Evolutionary conservation across 176 grass and related monocot species (phyloP).

Genomic region (Typha latifolia): DNA sequence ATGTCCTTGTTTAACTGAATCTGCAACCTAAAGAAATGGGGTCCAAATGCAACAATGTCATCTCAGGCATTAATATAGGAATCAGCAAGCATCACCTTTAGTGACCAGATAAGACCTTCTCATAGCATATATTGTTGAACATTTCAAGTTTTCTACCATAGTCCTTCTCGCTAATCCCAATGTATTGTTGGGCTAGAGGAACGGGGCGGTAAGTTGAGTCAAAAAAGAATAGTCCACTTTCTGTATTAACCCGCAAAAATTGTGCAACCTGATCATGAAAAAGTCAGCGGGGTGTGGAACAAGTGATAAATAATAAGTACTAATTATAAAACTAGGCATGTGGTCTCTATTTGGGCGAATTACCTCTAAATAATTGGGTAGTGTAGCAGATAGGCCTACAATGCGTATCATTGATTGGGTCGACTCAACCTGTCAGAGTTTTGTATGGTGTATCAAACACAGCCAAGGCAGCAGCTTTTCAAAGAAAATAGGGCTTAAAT

Average conservation of each 20-base stretch:
- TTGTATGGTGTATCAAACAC: conserved; percentile 21
- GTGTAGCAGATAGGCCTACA: conserved; percentile 89
- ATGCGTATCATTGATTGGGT: conserved; percentile 98
- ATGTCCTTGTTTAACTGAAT: conserved; percentile 88
- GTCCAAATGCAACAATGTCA: not conserved
- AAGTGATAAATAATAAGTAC: no score
- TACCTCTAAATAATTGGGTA: conserved; percentile 93
- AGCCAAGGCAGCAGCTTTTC: conserved; percentile 8
- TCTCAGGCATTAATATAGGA: conserved; percentile 4
- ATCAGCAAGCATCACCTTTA: conserved; percentile 11
- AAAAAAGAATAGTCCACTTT: conserved; percentile 81
- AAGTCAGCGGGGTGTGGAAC: not conserved
- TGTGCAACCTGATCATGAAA: conserved; percentile 69
- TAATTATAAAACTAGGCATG: no score
- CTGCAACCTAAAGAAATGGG: conserved; percentile 39
- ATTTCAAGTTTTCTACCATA: conserved; percentile 57
- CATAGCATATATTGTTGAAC: conserved; percentile 81
- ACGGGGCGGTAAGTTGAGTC: conserved; percentile 91
- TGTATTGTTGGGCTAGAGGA: conserved; percentile 93
- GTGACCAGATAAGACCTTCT: conserved; percentile 46
- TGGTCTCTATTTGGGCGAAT: conserved; percentile 14
- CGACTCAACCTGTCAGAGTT: conserved; percentile 79
- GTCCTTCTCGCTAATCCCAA: conserved; percentile 87
- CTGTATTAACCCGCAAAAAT: conserved; percentile 86
- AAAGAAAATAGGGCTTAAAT: not conserved